Evolutionary conservation across 345 rosid genomes (phyloP).

Genomic region (Dipteronia sinensis): DNA sequence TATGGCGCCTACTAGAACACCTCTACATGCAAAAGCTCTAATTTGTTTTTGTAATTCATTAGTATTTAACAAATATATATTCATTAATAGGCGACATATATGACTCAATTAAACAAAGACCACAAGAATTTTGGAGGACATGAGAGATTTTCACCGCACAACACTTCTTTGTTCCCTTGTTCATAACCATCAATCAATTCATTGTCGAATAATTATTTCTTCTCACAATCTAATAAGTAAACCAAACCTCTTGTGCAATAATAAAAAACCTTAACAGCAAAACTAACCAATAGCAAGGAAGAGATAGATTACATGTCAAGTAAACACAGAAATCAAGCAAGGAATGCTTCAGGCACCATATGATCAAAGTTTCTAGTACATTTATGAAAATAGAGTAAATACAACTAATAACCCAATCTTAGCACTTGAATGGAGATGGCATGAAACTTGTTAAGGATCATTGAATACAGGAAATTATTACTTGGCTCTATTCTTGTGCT

Average conservation of each 20-base stretch:
- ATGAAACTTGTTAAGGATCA: not conserved
- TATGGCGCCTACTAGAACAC: too few relatives aligned
- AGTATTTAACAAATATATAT: too few relatives aligned
- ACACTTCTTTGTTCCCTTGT: not conserved
- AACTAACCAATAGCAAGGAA: too few relatives aligned
- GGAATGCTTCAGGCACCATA: not conserved
- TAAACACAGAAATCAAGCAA: not conserved
- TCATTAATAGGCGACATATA: too few relatives aligned
- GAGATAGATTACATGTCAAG: not conserved
- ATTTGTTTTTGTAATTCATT: too few relatives aligned
- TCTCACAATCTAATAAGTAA: too few relatives aligned
- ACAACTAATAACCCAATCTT: not conserved
- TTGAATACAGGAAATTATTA: not conserved
- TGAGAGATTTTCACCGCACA: constrained; percentile 2
- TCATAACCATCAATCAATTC: not conserved
- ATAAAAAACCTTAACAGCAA: too few relatives aligned
- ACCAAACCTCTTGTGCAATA: too few relatives aligned
- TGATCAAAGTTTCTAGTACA: not conserved
- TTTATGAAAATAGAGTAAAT: not conserved
- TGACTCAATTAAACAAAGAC: not conserved
- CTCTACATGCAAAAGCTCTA: too few relatives aligned
- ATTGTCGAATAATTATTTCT: not conserved
- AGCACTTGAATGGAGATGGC: not conserved
- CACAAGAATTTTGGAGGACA: not conserved
- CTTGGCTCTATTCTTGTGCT: not conserved